These are phyloP conservation scores for Dactylis glomerata DNA, from an alignment of 176 grass and related monocot genomes.

Conservation along the genomic window DNA sequence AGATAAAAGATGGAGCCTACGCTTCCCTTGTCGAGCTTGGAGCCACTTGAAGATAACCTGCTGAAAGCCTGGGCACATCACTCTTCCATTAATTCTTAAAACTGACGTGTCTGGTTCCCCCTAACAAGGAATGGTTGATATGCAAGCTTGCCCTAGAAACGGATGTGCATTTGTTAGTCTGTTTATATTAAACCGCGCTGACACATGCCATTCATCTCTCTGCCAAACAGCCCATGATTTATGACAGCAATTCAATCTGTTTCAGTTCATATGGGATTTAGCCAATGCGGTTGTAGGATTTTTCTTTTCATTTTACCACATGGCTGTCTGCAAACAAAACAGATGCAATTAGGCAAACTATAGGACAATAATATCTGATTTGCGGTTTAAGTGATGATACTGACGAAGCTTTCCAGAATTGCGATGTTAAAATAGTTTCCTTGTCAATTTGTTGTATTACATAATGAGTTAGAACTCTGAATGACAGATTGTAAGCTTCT, in stretches of 20 bases:
- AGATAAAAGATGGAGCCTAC: slow-evolving; percentile 50
- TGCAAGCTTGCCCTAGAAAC: background rate
- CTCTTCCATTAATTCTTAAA: background rate
- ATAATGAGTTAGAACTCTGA: too few species aligned
- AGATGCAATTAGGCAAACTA: too few species aligned
- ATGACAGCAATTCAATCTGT: background rate
- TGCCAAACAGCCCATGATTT: background rate
- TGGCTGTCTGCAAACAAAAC: background rate
- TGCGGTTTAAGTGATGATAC: too few species aligned
- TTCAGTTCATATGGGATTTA: background rate
- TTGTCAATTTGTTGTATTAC: too few species aligned
- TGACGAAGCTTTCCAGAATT: too few species aligned
- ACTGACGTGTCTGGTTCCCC: background rate
- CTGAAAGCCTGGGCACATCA: background rate
- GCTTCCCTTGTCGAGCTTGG: slow-evolving; percentile 63
- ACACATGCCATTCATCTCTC: background rate
- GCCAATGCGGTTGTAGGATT: background rate
- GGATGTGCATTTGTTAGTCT: background rate
- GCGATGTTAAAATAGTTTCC: too few species aligned
- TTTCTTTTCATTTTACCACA: background rate
- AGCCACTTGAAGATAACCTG: slow-evolving; percentile 15
- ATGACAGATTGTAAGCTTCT: too few species aligned
- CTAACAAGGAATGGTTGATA: background rate
- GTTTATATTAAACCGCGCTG: background rate
- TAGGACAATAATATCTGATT: too few species aligned